Base-by-base conservation (phyloP, 441 rosid genomes). In the Dalechampia spathulata region DNA sequence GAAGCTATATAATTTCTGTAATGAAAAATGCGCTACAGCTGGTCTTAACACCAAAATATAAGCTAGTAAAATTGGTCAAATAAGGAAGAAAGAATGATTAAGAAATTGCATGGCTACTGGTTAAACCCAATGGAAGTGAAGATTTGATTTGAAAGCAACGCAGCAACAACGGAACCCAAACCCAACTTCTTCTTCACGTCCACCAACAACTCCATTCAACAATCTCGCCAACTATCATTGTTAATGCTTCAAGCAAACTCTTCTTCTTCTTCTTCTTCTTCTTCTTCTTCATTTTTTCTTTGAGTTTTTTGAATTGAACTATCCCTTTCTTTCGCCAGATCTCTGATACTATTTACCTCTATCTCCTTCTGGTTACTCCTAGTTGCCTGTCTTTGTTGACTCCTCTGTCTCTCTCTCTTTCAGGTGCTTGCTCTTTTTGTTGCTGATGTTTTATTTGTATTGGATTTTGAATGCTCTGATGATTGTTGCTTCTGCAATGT, bases 241-340 rank as follows among this genome's bases (percentile, higher is more conserved):
- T 78, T 74, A 50, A 59, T 71, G 70, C 97, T 87, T 82, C 45
- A 93, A 90, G 96, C 95, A 79, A 85, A 60, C 69, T 69, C 67
- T 30, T 64, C 65, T 61, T 66, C 60, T 61, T 6, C 14, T 38
- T 14, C 34, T 30, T 8, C 8, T 8, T 30, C 34, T 3, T 30
- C 8, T 30, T 30, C 34, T n/a, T n/a, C n/a, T n/a, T n/a, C n/a
- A n/a, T n/a, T n/a, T n/a, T n/a, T n/a, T n/a, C n/a, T n/a, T n/a
- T n/a, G n/a, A n/a, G n/a, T n/a, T n/a, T n/a, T n/a, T n/a, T n/a
- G n/a, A n/a, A n/a, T n/a, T n/a, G n/a, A n/a, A n/a, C n/a, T 36
- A 83, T 51, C 66, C 62, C 63, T 36, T 57, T 40, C 44, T 64
- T 63, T 68, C 65, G 61, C 14, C 62, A 63, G 62, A 52, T 58